A percentile compares a stretch with the other conserved stretches of the same genome.
Conservation (phyloP, 768 basidiomycete genomes). For the Omphalotus guepiniiformis region DNA sequence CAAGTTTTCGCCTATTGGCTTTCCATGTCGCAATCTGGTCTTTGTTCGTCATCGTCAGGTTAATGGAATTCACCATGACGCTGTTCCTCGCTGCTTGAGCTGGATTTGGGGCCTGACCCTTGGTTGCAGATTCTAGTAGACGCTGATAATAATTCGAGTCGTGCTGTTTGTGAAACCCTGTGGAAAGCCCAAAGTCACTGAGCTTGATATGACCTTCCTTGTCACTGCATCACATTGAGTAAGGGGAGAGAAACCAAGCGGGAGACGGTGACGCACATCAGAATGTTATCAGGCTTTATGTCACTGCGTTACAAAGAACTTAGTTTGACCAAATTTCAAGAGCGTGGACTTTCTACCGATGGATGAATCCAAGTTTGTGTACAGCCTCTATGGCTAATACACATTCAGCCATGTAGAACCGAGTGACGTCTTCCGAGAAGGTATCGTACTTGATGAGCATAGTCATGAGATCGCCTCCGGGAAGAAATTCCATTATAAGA, state of each 20-base stretch:
- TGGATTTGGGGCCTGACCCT: conserved; percentile 37
- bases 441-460: conserved; percentile 99
- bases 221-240: conserved; percentile 42
- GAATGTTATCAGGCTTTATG: conserved; percentile 96
- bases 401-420: conserved; percentile 99
- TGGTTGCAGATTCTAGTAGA: conserved; percentile 65
- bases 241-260: conserved; percentile 21
- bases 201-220: conserved; percentile 96
- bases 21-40: conserved; percentile 98
- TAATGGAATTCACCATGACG: conserved; percentile 96
- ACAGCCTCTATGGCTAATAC: conserved; percentile 97
- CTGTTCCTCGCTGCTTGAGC: conserved; percentile 73
- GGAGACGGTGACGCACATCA: conserved; percentile 46
- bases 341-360: conserved; percentile 55
- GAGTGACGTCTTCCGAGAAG: conserved; percentile 95
- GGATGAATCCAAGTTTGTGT: conserved; percentile 95
- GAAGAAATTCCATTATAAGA: conserved; percentile 98
- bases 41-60: conserved; percentile 91
- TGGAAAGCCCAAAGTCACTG: conserved; percentile 97
- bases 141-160: conserved; percentile 94
- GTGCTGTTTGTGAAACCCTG: conserved; percentile 99
- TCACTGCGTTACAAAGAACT: conserved; percentile 52
- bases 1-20: conserved; percentile 93
- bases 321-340: background rate
- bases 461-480: conserved; percentile 98